Evolutionary conservation across 2,329 filamentous ascomycete genomes (phyloP), one percentile per base, ranked within the genome.

Genomic region (Trichoderma sp.): DNA sequence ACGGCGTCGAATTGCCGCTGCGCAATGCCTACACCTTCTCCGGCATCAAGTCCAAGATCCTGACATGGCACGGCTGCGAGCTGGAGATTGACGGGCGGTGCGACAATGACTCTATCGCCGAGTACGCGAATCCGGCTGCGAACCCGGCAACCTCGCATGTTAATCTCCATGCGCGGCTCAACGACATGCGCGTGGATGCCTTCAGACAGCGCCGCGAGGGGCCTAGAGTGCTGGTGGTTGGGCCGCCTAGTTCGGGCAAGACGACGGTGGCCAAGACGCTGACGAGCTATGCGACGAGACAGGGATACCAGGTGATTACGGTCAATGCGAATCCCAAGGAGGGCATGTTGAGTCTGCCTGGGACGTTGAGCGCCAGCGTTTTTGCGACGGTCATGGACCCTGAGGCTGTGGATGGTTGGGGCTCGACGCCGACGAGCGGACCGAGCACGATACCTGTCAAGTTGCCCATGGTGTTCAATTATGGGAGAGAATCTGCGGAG

Each of bases 401-500:
- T 1, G 89, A 90, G 80, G 87, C 88, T 2, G 94, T 96, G 80
- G 93, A 95, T 77, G 94, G 94, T 24, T 98, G 95, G 92, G 97
- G 97, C 11, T 94, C 90, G 78, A 95, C 94, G 79, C 95, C 96
- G 0, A 97, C 95, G 80, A 97, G 94, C 78, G 97, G 96, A 0
- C 95, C 97, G 0, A 97, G 93, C 79, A 90, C 92, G 0, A 92
- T 97, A 21, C 95, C 96, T 0, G 94, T 98, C 71, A 98, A 98
- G 86, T 88, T 98, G 79, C 97, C 97, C 6, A 86, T 99, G 72
- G 95, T 96, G 33, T 97, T 98, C 82, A 94, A 95, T 84, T 97
- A 94, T 83, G 96, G 97, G 18, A 87, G 93, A 77, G 88, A 90
- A 71, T 91, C 88, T 77, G 90, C 94, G 0, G 92, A 95, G 79